Percentiles rank a stretch among this genome's conserved stretches.
Evolutionary conservation across 768 basidiomycete genomes (phyloP).

Genomic region (Tubosaeta sp.): DNA sequence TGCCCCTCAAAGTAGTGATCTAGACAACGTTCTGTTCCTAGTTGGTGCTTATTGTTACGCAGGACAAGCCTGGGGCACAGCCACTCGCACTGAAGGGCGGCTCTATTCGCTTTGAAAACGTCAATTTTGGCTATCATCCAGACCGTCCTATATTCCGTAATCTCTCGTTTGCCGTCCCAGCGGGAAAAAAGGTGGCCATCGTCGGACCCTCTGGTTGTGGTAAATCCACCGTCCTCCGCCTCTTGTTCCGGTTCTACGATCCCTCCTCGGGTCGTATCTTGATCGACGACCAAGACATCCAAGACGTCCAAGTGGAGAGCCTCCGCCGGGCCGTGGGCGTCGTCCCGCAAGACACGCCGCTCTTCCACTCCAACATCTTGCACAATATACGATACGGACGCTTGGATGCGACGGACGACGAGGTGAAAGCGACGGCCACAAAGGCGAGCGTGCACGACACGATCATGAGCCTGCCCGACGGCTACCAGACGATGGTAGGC

Average conservation of each 20-base stretch:
- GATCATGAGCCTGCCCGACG: constrained; percentile 75
- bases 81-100: constrained; percentile 74
- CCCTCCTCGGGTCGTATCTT: constrained; percentile 76
- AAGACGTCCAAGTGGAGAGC: constrained; percentile 63
- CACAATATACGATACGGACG: constrained; percentile 95
- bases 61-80: constrained; percentile 69
- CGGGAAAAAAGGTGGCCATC: constrained; percentile 94
- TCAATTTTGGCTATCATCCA: constrained; percentile 89
- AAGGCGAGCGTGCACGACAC: constrained; percentile 87
- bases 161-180: constrained; percentile 87
- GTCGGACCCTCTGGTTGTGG: constrained; percentile 97
- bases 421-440: constrained; percentile 77
- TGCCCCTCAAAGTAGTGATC: constrained; percentile 52
- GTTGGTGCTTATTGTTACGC: neutral
- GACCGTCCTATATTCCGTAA: constrained; percentile 86
- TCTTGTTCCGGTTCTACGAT: constrained; percentile 93
- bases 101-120: constrained; percentile 88
- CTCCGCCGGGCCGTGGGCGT: constrained; percentile 80
- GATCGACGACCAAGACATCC: constrained; percentile 85
- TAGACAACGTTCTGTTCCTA: neutral
- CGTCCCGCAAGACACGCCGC: constrained; percentile 96
- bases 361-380: constrained; percentile 94
- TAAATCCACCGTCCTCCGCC: constrained; percentile 93
- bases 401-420: constrained; percentile 81
- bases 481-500: constrained; percentile 88